phyloP scores from a whole-genome alignment of 2,329 filamentous ascomycete genomes.

The Septoria linicola region DNA sequence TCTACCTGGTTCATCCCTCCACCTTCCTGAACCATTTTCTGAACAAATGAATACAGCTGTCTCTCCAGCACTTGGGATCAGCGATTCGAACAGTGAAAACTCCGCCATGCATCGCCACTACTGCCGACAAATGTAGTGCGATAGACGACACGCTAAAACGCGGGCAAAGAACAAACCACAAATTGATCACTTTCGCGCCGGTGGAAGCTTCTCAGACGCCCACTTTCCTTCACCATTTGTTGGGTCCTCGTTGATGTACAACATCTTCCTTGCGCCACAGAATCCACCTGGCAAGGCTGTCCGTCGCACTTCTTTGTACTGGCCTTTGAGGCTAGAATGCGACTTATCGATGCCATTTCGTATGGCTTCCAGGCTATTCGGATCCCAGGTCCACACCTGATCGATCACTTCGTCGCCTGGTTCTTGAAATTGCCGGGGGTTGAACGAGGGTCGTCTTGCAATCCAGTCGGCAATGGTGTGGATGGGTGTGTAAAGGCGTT shows the following conservation, averaged over 20 bases:
- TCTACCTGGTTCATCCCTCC: too few relatives aligned
- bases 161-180: conserved; percentile 5
- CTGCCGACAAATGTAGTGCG: neutral
- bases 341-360: conserved; percentile 18
- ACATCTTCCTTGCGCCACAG: conserved; percentile 22
- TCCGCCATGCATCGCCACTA: neutral
- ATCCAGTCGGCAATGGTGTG: conserved; percentile 59
- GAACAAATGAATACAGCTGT: conserved; percentile 9
- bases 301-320: conserved; percentile 18
- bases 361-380: conserved; percentile 29
- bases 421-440: conserved; percentile 60
- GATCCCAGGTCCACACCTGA: conserved; percentile 51
- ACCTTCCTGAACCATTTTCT: neutral
- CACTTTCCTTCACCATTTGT: conserved; percentile 18
- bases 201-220: conserved; percentile 17
- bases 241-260: conserved; percentile 26
- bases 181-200: neutral
- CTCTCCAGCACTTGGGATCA: conserved; percentile 17
- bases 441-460: conserved; percentile 58
- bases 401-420: conserved; percentile 57
- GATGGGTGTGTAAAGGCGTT: conserved; percentile 61
- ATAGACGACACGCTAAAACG: conserved; percentile 11
- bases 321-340: conserved; percentile 10
- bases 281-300: conserved; percentile 25
- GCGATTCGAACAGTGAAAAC: conserved; percentile 1